Base-by-base conservation (phyloP, 768 basidiomycete genomes). In the Fomitopsis pulvina region DNA sequence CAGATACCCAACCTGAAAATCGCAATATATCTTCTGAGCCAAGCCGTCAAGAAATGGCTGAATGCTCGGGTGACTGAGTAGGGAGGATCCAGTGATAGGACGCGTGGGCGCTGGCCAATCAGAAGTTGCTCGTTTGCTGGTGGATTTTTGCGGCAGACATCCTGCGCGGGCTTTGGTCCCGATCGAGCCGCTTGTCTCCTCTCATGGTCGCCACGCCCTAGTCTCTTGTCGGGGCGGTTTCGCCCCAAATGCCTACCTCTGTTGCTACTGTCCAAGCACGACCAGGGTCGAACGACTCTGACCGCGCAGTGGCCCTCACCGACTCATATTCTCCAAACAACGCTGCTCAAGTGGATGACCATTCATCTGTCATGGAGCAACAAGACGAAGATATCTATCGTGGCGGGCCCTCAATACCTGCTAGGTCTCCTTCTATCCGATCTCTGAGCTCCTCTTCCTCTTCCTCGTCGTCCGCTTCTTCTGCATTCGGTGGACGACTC, bases 321-420 rank as follows among this genome's bases (percentile, higher is more conserved):
- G 38, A 47, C 2, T 25, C 48, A 12, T 42, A 50, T 20, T 44
- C 37, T 25, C 49, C 34, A 22, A 20, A 29, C 12, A n/a, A 43
- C 42, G 25, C 22, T 21, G 41, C 41, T 2, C 41, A 50, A 8
- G 38, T 14, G 12, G 27, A 25, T 9, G 28, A 43, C 41, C 41
- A 43, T n/a, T 21, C 18, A 16, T 32, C 41, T 16, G 10, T 34
- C 6, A 16, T 24, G 8, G 55, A 58, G 41, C 61, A 58, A 27
- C 59, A 60, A n/a, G 67, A 71, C 38, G 61, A 68, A 28, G 82
- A 85, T 59, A 83, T 85, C 53, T 85, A 81, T 60, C 76, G 83
- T 54, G 84, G 82, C 21, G 69, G 71, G 22, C 69, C 67, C 21
- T 70, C 72, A 14, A 55, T 65, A 14, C 64, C 63, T 4, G 60